Conservation (phyloP, 306 rosid species). For the Begonia masoniana region DNA sequence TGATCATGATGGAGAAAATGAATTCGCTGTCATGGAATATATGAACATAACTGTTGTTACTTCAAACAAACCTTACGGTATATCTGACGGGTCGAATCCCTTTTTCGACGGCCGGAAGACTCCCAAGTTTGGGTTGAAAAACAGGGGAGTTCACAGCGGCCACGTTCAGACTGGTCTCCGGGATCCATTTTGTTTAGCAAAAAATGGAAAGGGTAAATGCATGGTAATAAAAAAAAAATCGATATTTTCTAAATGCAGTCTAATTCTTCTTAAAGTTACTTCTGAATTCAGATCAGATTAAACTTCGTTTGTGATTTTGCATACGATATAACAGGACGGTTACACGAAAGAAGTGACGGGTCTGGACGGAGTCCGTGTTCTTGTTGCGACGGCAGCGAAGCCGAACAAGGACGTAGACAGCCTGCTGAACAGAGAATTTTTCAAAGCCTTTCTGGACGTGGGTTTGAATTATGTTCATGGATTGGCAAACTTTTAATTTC, state of each 20-base stretch:
- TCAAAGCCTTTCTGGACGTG: slow-evolving; percentile 57
- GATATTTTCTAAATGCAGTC: no score
- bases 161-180: slow-evolving; percentile 69
- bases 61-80: slow-evolving; percentile 78
- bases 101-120: slow-evolving; percentile 37
- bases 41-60: slow-evolving; percentile 81
- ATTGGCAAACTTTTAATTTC: background rate
- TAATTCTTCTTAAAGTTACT: no score
- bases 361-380: slow-evolving; percentile 48
- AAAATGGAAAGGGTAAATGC: slow-evolving; percentile 71
- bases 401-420: slow-evolving; percentile 33
- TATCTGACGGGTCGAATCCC: slow-evolving; percentile 79
- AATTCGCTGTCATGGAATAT: slow-evolving; percentile 73
- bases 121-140: slow-evolving; percentile 47
- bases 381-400: slow-evolving; percentile 83
- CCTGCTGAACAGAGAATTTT: slow-evolving; percentile 60
- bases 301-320: no score
- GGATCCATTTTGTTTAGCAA: slow-evolving; percentile 66
- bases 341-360: slow-evolving; percentile 58
- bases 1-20: slow-evolving; percentile 43
- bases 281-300: no score
- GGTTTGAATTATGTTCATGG: slow-evolving; percentile 1
- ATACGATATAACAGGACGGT: slow-evolving; percentile 56
- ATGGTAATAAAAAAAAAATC: slow-evolving; percentile 23
- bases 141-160: slow-evolving; percentile 82